These are phyloP conservation scores for Candida odintsovae DNA, from an alignment of 805 yeast genomes.

Conservation along the genomic window DNA sequence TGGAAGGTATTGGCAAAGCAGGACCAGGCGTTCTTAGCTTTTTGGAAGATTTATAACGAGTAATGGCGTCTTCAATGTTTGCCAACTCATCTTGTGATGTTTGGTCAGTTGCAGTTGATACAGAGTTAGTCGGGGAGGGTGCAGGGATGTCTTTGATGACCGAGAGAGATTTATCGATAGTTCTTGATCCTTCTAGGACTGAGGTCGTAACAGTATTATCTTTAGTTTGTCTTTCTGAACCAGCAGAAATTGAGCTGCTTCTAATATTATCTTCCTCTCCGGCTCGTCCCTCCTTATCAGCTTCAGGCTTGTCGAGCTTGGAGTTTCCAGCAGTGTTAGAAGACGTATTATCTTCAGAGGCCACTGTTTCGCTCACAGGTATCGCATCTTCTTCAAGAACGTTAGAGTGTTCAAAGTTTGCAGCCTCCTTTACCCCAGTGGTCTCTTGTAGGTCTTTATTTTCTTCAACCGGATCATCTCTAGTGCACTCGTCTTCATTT, in stretches of 20 bases:
- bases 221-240: too few species aligned
- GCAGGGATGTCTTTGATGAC: not conserved
- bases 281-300: not conserved
- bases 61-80: not conserved
- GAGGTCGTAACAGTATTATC: not conserved
- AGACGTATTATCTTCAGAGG: not conserved
- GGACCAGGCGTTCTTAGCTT: not conserved
- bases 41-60: not conserved
- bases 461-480: not conserved
- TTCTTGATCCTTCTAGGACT: not conserved
- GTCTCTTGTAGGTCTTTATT: not conserved
- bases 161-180: not conserved
- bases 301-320: not conserved
- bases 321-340: not conserved
- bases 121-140: not conserved
- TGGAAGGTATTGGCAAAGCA: not conserved
- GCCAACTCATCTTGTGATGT: not conserved
- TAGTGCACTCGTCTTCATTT: not conserved
- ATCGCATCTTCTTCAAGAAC: not conserved
- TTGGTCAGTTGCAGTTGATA: not conserved
- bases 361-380: not conserved
- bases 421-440: not conserved
- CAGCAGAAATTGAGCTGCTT: too few species aligned
- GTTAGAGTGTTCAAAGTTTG: not conserved
- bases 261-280: not conserved